Percentiles rank a stretch among this genome's conserved stretches.
Conservation (phyloP, 2,329 filamentous ascomycete genomes). For the Allantophomopsis cytisporea region DNA sequence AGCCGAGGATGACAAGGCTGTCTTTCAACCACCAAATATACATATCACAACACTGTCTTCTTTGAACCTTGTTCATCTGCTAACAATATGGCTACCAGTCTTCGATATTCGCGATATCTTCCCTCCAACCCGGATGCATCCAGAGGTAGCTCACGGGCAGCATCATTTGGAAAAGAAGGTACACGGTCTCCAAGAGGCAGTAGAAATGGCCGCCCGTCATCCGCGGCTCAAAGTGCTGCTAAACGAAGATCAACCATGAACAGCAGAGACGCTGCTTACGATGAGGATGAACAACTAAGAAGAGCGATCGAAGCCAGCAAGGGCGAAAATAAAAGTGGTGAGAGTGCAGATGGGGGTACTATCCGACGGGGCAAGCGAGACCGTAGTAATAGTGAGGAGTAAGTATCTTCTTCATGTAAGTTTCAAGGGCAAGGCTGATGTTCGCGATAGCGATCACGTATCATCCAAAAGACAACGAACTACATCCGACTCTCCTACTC, state of each 20-base stretch:
- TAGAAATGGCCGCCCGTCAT: constrained; percentile 38
- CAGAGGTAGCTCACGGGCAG: constrained; percentile 44
- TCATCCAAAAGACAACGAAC: constrained; percentile 74
- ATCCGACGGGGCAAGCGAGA: constrained; percentile 65
- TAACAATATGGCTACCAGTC: constrained; percentile 32
- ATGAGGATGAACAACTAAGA: constrained; percentile 82
- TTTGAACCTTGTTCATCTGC: constrained; percentile 7
- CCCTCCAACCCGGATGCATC: constrained; percentile 39
- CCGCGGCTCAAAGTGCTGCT: constrained; percentile 22
- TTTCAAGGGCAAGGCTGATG: constrained; percentile 8
- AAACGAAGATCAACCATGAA: constrained; percentile 97
- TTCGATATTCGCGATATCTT: constrained; percentile 54
- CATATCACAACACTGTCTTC: too few species aligned
- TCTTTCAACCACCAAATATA: too few species aligned
- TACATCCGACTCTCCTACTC: constrained; percentile 57
- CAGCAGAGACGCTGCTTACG: constrained; percentile 86
- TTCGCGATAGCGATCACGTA: constrained; percentile 46
- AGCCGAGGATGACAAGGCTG: too few species aligned
- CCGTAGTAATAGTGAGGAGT: constrained; percentile 92
- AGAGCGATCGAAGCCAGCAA: constrained; percentile 93
- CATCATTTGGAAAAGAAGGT: constrained; percentile 51
- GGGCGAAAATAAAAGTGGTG: constrained; percentile 38
- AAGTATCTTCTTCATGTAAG: constrained; percentile 25
- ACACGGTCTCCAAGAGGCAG: constrained; percentile 37
- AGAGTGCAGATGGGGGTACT: constrained; percentile 31